Conservation (phyloP, 2,329 filamentous ascomycete species). For the Blastomyces silverae region DNA sequence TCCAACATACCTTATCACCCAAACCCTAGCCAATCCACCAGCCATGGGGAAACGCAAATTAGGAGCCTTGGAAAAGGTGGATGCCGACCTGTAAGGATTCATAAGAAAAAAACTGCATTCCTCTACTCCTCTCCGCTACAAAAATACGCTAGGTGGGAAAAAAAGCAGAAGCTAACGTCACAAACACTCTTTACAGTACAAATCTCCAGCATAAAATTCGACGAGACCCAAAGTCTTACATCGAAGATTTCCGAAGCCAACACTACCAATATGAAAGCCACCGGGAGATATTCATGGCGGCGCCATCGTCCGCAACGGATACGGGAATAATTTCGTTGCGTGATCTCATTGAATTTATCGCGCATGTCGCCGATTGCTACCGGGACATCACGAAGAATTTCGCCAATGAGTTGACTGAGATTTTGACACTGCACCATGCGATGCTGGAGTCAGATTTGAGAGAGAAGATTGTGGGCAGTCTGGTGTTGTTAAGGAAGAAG, state of each 20-base stretch:
- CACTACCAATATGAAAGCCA: slow-evolving; percentile 89
- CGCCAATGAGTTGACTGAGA: slow-evolving; percentile 69
- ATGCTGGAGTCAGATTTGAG: slow-evolving; percentile 75
- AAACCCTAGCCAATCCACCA: slow-evolving; percentile 12
- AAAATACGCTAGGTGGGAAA: not conserved
- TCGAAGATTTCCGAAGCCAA: slow-evolving; percentile 79
- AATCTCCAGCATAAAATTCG: slow-evolving; percentile 89
- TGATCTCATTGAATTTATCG: slow-evolving; percentile 87
- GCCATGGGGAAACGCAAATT: slow-evolving; percentile 80
- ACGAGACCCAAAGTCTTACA: slow-evolving; percentile 81
- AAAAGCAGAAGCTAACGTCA: slow-evolving; percentile 21
- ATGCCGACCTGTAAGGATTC: slow-evolving; percentile 66
- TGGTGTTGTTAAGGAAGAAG: slow-evolving; percentile 83
- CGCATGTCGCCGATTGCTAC: slow-evolving; percentile 91
- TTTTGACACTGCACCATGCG: slow-evolving; percentile 75
- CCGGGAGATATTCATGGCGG: slow-evolving; percentile 81
- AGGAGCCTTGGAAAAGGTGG: slow-evolving; percentile 88
- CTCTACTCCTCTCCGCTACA: slow-evolving; percentile 22
- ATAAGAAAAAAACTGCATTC: slow-evolving; percentile 19
- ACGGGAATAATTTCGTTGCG: slow-evolving; percentile 76
- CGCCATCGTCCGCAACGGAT: slow-evolving; percentile 69
- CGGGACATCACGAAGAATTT: slow-evolving; percentile 71
- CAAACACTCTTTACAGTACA: slow-evolving; percentile 46
- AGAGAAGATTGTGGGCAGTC: slow-evolving; percentile 87
- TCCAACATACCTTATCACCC: slow-evolving; percentile 71